A percentile compares a stretch with the other conserved stretches of the same genome.
phyloP scores from a whole-genome alignment of 257 asterid genomes.

The Anisodus acutangulus region DNA sequence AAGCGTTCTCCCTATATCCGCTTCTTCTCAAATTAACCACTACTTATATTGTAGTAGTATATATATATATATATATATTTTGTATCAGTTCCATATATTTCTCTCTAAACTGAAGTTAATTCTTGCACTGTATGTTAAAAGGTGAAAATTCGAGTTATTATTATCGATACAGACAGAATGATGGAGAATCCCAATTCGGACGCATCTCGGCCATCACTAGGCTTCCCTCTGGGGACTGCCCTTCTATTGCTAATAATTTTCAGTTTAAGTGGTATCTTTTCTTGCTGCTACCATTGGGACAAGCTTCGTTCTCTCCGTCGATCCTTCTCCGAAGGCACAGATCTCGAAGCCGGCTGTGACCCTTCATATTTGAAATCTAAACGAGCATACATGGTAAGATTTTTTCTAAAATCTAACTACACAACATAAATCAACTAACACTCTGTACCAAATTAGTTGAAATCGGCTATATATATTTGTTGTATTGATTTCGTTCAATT shows the following conservation, averaged over 20 bases:
- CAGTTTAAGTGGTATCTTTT: conserved; percentile 87
- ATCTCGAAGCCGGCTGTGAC: conserved; percentile 49
- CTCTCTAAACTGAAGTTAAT: neutral
- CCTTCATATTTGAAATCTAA: conserved; percentile 52
- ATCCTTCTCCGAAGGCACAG: conserved; percentile 32
- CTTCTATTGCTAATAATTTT: conserved; percentile 73
- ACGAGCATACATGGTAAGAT: conserved; percentile 48
- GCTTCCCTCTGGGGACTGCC: conserved; percentile 94
- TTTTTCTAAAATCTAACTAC: too few species aligned
- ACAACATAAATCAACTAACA: neutral
- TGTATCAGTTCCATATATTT: neutral
- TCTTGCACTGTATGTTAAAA: conserved; percentile 11
- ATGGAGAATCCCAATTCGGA: conserved; percentile 61
- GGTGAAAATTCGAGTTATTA: conserved; percentile 4
- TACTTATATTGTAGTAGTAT: neutral
- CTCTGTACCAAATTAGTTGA: neutral
- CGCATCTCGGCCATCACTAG: conserved; percentile 80
- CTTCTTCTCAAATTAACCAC: neutral
- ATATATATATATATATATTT: too few species aligned
- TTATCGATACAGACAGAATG: neutral
- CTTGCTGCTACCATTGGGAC: conserved; percentile 98
- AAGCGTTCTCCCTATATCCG: neutral
- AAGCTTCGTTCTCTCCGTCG: conserved; percentile 78
- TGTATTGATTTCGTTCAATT: neutral
- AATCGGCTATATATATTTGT: neutral